Conservation (phyloP, 352 stramenopile species). For the Globisporangium solare region DNA sequence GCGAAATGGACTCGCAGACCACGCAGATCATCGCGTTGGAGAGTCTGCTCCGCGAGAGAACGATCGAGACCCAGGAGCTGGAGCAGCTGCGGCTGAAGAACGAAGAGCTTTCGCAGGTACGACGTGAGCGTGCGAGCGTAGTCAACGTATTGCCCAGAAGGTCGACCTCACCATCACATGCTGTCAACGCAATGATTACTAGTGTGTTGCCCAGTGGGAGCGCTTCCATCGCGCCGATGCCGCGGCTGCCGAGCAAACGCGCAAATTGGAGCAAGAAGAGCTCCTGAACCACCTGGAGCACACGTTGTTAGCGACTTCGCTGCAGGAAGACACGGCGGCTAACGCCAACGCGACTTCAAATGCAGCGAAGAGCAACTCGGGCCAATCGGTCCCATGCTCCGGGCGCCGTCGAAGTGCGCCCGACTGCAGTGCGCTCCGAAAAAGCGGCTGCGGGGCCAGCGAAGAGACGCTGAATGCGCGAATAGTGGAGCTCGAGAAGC, state of each 20-base stretch:
- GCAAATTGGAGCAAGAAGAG: constrained; percentile 48
- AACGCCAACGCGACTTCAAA: not conserved
- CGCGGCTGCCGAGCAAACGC: constrained; percentile 21
- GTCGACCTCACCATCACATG: no score
- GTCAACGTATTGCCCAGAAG: no score
- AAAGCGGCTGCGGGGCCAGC: constrained; percentile 1
- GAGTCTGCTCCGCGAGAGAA: constrained; percentile 39
- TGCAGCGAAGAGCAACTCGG: not conserved
- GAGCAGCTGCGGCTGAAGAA: constrained; percentile 33
- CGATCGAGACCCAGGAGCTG: constrained; percentile 34
- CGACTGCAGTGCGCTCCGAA: constrained; percentile 7
- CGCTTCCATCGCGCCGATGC: constrained; percentile 46
- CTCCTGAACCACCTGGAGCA: constrained; percentile 45
- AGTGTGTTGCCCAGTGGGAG: constrained; percentile 64
- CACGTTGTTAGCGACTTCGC: constrained; percentile 27
- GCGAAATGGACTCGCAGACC: constrained; percentile 54
- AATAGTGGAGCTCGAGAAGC: constrained; percentile 65
- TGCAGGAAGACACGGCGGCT: constrained; percentile 20
- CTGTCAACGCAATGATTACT: not conserved
- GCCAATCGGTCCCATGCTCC: not conserved
- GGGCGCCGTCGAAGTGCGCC: constrained; percentile 12
- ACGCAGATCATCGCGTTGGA: constrained; percentile 62
- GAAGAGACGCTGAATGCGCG: constrained; percentile 24
- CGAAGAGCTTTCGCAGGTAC: constrained; percentile 39
- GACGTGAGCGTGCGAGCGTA: not conserved